Base-by-base conservation (phyloP, 2,329 filamentous ascomycete genomes). In the Fusarium sp. region DNA sequence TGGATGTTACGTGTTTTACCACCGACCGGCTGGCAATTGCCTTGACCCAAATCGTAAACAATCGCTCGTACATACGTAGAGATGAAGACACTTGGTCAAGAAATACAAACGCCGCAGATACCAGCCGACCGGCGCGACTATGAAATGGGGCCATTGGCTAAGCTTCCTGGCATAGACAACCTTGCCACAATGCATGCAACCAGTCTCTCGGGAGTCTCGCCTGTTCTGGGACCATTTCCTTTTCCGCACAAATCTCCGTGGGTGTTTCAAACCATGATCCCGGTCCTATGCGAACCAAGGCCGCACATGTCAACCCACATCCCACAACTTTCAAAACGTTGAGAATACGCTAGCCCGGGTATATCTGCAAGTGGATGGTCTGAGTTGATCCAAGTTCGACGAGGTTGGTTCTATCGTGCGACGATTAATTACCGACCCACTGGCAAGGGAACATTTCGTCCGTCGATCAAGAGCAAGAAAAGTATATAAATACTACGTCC, bases 401-500 rank as follows among this genome's bases (percentile, higher is more conserved):
- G 27, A 14, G 4, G 10, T 33, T 32, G 27, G 47, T 14, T 32
- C 17, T 32, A 54, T 54, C 27, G 47, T 54, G 47, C 47, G 47
- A 54, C 27, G 27, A 54, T 20, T 20, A 54, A 54, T 54, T 14
- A 32, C 17, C 6, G 47, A 32, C 47, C 47, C 47, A 32, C 47
- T 20, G 47, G 17, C 47, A 47, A 27, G 25, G 43, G 43, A 27
- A 47, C 47, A 27, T 6, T 32, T 32, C 3, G n/a, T 7, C 20
- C 17, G 17, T 14, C 27, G 27, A 32, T 54, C 47, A n/a, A 54
- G 27, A n/a, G 11, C 17, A 32, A 30, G 27, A 54, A 32, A 54
- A 30, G 4, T 54, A 11, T 54, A 54, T 33, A 54, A 54, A 33
- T 54, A 54, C 47, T 20, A 54, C 47, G 47, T 54, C 11, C 27